These are phyloP conservation scores for Sonneratia alba DNA, from an alignment of 345 rosid genomes.

Conservation along the genomic window DNA sequence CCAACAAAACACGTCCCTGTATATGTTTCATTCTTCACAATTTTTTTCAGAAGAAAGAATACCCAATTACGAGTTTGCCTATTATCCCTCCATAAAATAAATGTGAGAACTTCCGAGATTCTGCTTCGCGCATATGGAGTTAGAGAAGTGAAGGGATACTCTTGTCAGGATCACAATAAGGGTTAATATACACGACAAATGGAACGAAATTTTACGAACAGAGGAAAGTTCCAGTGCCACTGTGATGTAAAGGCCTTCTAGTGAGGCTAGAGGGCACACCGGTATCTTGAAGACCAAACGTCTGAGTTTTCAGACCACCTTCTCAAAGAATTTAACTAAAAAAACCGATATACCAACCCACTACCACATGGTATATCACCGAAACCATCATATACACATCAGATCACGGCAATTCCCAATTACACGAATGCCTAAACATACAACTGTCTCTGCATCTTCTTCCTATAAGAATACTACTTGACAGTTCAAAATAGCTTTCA, in stretches of 20 bases:
- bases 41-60: no score
- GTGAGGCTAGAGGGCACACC: conserved; percentile 85
- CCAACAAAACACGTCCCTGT: neutral
- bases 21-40: no score
- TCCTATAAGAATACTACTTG: no score
- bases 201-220: conserved; percentile 19
- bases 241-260: conserved; percentile 64
- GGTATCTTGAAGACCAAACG: conserved; percentile 44
- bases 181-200: conserved; percentile 63
- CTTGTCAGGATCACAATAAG: conserved; percentile 23
- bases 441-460: no score
- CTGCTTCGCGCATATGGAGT: conserved; percentile 75
- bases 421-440: no score
- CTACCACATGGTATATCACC: no score
- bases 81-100: conserved; percentile 21
- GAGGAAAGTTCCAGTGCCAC: conserved; percentile 23
- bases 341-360: no score
- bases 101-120: conserved; percentile 80
- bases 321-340: no score
- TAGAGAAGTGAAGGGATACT: conserved; percentile 45
- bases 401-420: no score
- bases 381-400: no score
- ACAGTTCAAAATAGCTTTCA: no score
- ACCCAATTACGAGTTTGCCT: neutral
- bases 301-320: no score